These are phyloP conservation scores for Cutaneotrichosporon cavernicola DNA, from an alignment of 1,284 basidiomycete genomes.

Conservation along the genomic window DNA sequence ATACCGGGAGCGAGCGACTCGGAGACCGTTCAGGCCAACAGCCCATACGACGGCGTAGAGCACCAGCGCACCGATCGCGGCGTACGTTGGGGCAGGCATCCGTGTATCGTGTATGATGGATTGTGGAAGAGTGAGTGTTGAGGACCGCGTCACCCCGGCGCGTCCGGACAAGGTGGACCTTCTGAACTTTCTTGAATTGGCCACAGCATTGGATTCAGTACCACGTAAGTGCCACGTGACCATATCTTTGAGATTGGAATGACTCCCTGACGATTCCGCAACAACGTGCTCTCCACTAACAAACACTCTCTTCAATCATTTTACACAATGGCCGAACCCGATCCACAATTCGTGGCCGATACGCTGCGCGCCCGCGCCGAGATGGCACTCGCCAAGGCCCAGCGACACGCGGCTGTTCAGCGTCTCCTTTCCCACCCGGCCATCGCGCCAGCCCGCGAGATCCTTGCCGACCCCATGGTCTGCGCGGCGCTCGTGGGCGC, in stretches of 20 bases:
- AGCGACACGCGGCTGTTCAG: conserved; percentile 7
- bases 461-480: conserved; percentile 39
- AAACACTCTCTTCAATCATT: neutral
- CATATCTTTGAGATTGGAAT: neutral
- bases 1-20: conserved; percentile 73
- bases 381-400: conserved; percentile 12
- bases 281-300: neutral
- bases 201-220: too few species aligned
- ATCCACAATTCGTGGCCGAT: neutral
- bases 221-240: too few species aligned
- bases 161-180: too few species aligned
- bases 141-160: neutral
- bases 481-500: conserved; percentile 38
- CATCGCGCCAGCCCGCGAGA: conserved; percentile 17
- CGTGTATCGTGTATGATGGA: neutral
- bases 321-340: neutral
- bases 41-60: conserved; percentile 73
- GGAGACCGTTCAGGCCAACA: conserved; percentile 72
- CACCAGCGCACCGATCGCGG: conserved; percentile 19
- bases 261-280: neutral
- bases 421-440: conserved; percentile 16
- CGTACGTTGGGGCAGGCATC: neutral
- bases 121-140: neutral
- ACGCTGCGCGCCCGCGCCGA: conserved; percentile 6
- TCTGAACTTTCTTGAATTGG: too few species aligned